Base-by-base conservation (phyloP, 106 monocot genomes). In the Acanthochlamys bracteata region DNA sequence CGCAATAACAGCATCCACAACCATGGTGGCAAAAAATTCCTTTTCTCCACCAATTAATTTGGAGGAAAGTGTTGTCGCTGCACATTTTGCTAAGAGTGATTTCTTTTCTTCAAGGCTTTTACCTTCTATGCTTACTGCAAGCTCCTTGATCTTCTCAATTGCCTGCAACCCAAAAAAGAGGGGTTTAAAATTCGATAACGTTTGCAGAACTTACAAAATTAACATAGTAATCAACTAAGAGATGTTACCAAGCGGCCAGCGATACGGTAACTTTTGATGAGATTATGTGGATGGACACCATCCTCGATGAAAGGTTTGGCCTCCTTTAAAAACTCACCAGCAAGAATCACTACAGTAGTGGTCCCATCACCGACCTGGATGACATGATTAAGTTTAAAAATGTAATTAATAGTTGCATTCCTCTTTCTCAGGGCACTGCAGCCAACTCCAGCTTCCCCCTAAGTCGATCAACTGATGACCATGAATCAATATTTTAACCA, bases 11-110 rank as follows among this genome's bases (percentile, higher is more conserved):
- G 98, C 92, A 61, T 98, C 88, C 52, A 98, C 98, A 68, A 98
- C 98, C 92, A 98, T 98, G 22, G 68, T 59, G 41, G 92, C 88
- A 77, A 98, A 98, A 43, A 98, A 98, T 46, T 98, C 98, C 68
- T 98, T 98, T 82, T 98, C 98, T 23, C 98, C 98, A 49, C 92
- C 98, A 66, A 98, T 98, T 25, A 98, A 76, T 73, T 98, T 92
- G 41, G 98, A 98, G 63, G 92, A 88, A 19, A 98, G 85, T 43
- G 98, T 98, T 20, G 98, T 98, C 39, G 82, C 82, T 73, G 98
- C 92, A 67, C 92, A 98, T 73, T 92, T 98, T 40, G 82, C 84
- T 61, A 98, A 73, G 25, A 98, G 78, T 15, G 53, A 62, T 61
- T 98, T 92, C 76, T 98, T 98, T 62, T 98, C 98, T 71, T 98